Evolutionary conservation across 1,139 yeast species (phyloP).

Genomic region (Yamadazyma jaroonii): DNA sequence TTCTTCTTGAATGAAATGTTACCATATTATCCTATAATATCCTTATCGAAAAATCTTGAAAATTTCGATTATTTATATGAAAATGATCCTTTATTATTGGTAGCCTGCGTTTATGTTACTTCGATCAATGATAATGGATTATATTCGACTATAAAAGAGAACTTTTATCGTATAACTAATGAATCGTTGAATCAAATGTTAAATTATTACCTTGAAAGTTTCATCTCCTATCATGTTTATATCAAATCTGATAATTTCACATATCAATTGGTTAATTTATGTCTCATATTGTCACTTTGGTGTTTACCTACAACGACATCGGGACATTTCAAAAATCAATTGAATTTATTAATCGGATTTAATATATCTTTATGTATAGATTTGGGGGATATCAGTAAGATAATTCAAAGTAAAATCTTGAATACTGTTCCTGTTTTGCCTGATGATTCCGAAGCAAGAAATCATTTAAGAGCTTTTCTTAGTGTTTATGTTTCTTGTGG

Average conservation of each 20-base stretch:
- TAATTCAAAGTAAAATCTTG: slow-evolving; percentile 7
- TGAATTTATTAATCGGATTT: slow-evolving; percentile 44
- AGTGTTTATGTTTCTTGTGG: slow-evolving; percentile 51
- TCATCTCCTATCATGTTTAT: slow-evolving; percentile 42
- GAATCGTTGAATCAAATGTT: slow-evolving; percentile 37
- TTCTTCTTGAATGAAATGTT: slow-evolving; percentile 38
- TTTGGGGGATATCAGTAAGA: slow-evolving; percentile 35
- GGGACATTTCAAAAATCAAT: slow-evolving; percentile 52
- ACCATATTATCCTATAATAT: slow-evolving; percentile 47
- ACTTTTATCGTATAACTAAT: slow-evolving; percentile 13
- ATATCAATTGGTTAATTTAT: slow-evolving; percentile 38
- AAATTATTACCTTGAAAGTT: slow-evolving; percentile 43
- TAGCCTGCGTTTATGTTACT: slow-evolving; percentile 49
- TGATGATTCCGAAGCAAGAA: slow-evolving; percentile 34
- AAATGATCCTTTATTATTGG: slow-evolving; percentile 41
- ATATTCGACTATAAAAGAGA: slow-evolving; percentile 12
- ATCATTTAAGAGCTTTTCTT: slow-evolving; percentile 39
- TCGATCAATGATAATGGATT: slow-evolving; percentile 41
- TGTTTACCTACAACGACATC: slow-evolving; percentile 47
- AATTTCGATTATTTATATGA: slow-evolving; percentile 39
- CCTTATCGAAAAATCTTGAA: slow-evolving; percentile 31
- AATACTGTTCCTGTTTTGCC: slow-evolving; percentile 17
- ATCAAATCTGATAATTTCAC: slow-evolving; percentile 43
- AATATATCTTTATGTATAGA: slow-evolving; percentile 49
- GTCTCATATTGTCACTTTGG: slow-evolving; percentile 49